A percentile compares a stretch with the other conserved stretches of the same genome.
phyloP scores from a whole-genome alignment of 257 asterid species.

The Eucommia ulmoides region DNA sequence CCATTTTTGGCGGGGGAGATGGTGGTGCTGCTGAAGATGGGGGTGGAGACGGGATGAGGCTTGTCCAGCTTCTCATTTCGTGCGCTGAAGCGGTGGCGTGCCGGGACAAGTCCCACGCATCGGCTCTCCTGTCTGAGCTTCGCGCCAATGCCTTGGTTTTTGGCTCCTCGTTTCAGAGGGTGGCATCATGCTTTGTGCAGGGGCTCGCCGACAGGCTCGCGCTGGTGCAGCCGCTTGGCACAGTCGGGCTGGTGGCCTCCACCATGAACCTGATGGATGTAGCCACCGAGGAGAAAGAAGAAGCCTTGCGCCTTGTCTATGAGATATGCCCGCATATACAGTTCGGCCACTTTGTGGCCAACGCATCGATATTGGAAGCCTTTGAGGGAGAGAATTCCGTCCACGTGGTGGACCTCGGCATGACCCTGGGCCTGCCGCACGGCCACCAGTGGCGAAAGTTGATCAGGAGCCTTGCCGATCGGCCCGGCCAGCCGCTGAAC shows the following conservation, averaged over 20 bases:
- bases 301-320: background rate
- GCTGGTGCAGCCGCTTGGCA: background rate
- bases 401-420: background rate
- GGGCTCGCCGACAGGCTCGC: background rate
- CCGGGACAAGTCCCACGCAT: background rate
- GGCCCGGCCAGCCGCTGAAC: background rate
- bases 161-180: background rate
- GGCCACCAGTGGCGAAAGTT: background rate
- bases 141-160: slow-evolving; percentile 16
- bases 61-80: background rate
- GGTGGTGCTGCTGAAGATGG: background rate
- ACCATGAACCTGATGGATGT: background rate
- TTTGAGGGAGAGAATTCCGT: background rate
- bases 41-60: background rate
- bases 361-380: background rate
- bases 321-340: background rate
- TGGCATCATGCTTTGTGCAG: background rate
- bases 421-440: background rate
- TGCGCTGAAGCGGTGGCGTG: background rate
- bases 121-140: slow-evolving; percentile 37
- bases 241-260: background rate
- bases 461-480: background rate
- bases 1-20: slow-evolving; percentile 6
- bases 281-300: background rate
- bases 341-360: background rate